Percentiles rank a stretch among this genome's conserved stretches.
These are phyloP conservation scores for Debaryomyces sp. DNA, from an alignment of 1,139 yeast genomes.

Conservation along the genomic window DNA sequence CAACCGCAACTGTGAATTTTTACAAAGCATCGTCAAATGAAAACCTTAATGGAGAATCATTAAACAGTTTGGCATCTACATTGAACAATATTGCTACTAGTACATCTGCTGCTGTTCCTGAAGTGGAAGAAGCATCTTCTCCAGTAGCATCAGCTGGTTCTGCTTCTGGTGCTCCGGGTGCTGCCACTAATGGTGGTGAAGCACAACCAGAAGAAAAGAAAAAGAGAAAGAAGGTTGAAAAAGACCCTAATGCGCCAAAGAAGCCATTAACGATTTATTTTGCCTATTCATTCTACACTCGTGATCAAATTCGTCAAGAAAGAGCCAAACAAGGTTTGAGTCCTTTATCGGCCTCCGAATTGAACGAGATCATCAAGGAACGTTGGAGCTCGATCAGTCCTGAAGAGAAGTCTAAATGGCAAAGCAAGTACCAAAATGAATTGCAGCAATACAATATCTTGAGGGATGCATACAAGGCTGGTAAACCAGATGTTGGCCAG, in stretches of 20 bases:
- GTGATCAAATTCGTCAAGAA: conserved; percentile 67
- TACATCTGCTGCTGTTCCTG: conserved; percentile 14
- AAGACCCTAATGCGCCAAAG: conserved; percentile 64
- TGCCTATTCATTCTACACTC: conserved; percentile 68
- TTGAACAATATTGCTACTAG: conserved; percentile 21
- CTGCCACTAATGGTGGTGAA: conserved; percentile 23
- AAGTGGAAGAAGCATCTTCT: conserved; percentile 9
- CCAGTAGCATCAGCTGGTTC: conserved; percentile 17
- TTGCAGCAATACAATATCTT: conserved; percentile 63
- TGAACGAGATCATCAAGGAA: conserved; percentile 75
- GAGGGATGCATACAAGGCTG: conserved; percentile 61
- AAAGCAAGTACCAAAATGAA: conserved; percentile 68
- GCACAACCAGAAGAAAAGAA: conserved; percentile 18
- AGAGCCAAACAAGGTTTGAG: conserved; percentile 60
- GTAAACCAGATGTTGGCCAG: conserved; percentile 5
- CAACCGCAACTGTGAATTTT: conserved; percentile 74
- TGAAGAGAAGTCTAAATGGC: conserved; percentile 75
- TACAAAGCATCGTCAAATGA: conserved; percentile 54
- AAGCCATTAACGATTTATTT: conserved; percentile 79
- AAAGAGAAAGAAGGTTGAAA: conserved; percentile 54
- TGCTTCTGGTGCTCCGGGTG: conserved; percentile 20
- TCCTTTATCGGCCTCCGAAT: conserved; percentile 70
- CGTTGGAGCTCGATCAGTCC: conserved; percentile 75
- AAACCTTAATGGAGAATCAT: conserved; percentile 33
- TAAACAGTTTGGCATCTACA: conserved; percentile 36